These are phyloP conservation scores for Suillus sp. DNA, from an alignment of 768 basidiomycete species.

Conservation along the genomic window DNA sequence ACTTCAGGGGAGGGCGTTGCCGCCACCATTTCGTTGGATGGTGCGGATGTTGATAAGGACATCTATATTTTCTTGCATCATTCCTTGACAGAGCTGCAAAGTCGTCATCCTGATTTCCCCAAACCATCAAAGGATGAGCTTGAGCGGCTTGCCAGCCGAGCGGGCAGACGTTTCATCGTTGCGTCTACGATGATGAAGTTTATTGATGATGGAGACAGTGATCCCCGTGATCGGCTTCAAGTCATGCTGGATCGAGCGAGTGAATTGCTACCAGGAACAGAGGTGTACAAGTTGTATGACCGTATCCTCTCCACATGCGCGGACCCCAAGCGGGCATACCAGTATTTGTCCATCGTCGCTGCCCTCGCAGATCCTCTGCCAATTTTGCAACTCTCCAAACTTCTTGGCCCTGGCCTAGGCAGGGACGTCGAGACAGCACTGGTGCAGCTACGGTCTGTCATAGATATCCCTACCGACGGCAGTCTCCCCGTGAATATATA, in stretches of 20 bases:
- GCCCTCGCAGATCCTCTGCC: background rate
- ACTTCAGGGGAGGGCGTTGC: background rate
- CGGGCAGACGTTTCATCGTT: conserved; percentile 3
- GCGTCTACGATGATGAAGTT: conserved; percentile 6
- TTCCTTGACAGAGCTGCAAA: background rate
- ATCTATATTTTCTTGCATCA: conserved; percentile 4
- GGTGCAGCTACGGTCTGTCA: conserved; percentile 1
- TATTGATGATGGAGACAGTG: conserved; percentile 2
- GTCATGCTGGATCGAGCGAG: conserved; percentile 4
- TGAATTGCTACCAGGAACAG: conserved; percentile 3
- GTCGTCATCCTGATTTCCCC: background rate
- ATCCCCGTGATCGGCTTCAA: conserved; percentile 2
- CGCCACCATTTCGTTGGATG: background rate
- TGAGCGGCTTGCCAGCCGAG: conserved; percentile 5
- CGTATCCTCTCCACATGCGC: background rate
- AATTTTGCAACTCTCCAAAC: background rate
- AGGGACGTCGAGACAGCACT: background rate
- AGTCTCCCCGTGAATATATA: background rate
- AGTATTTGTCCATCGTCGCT: background rate
- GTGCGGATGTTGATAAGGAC: background rate
- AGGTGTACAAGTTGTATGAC: background rate
- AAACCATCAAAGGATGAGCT: background rate
- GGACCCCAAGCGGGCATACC: conserved; percentile 3
- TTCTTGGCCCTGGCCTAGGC: conserved; percentile 4
- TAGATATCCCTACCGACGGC: background rate